A percentile compares a stretch with the other conserved stretches of the same genome.
Evolutionary conservation across 768 basidiomycete genomes (phyloP).

Genomic region (Hericium erinaceus): DNA sequence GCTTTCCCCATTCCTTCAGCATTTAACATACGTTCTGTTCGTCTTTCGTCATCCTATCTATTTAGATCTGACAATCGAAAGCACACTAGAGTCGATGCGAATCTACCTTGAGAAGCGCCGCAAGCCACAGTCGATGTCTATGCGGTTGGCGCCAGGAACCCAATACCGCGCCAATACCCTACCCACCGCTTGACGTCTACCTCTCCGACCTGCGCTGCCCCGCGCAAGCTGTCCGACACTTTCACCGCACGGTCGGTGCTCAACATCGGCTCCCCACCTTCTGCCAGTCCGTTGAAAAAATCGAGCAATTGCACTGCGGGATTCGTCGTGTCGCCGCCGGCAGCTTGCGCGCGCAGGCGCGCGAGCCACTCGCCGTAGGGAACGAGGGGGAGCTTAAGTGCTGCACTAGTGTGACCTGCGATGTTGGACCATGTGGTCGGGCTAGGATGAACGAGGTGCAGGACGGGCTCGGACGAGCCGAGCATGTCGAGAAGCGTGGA

Average conservation of each 20-base stretch:
- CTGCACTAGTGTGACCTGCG: constrained; percentile 17
- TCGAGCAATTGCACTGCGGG: constrained; percentile 17
- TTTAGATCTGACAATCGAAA: neutral
- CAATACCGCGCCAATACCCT: constrained; percentile 8
- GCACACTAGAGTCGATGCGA: neutral
- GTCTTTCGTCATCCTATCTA: neutral
- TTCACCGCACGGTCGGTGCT: constrained; percentile 1
- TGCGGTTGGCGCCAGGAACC: neutral
- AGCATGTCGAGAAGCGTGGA: constrained; percentile 23
- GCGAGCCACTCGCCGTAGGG: constrained; percentile 28
- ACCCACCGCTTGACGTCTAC: constrained; percentile 9
- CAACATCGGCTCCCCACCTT: neutral
- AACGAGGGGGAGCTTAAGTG: constrained; percentile 21
- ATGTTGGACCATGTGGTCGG: constrained; percentile 24
- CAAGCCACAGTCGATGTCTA: too few relatives aligned
- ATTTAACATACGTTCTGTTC: neutral
- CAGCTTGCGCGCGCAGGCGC: constrained; percentile 13
- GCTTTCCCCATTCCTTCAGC: neutral
- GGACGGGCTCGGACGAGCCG: constrained; percentile 15
- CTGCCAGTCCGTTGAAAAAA: constrained; percentile 9
- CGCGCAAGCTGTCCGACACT: constrained; percentile 3
- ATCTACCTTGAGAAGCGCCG: neutral
- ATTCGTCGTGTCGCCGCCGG: neutral
- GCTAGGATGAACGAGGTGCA: constrained; percentile 33
- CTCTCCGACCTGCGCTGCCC: neutral